phyloP scores from a whole-genome alignment of 2,329 filamentous ascomycete species.

The Huntiella decipiens region DNA sequence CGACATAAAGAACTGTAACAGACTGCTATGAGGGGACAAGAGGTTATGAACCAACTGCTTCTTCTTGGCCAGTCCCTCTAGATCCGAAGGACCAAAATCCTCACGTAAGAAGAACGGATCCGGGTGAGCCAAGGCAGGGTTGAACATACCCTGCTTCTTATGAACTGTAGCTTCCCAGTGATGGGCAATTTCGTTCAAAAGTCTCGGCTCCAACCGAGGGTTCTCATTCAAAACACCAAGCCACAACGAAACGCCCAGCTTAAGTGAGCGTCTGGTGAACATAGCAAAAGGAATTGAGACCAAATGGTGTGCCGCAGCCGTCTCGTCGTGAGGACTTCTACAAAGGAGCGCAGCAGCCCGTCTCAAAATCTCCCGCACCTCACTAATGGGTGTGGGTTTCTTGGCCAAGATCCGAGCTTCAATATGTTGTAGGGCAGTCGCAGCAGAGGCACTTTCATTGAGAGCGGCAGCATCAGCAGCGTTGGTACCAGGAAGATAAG shows the following conservation, averaged over 20 bases:
- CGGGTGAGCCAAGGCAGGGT: slow-evolving; percentile 45
- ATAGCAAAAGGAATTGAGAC: slow-evolving; percentile 84
- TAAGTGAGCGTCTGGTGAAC: slow-evolving; percentile 89
- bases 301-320: slow-evolving; percentile 65
- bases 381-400: slow-evolving; percentile 49
- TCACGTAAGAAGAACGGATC: slow-evolving; percentile 84
- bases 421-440: slow-evolving; percentile 51
- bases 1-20: slow-evolving; percentile 79
- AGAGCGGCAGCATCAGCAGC: background rate
- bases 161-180: slow-evolving; percentile 79
- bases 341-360: slow-evolving; percentile 76
- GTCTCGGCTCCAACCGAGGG: slow-evolving; percentile 64
- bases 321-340: slow-evolving; percentile 54
- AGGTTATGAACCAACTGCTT: slow-evolving; percentile 67
- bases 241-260: slow-evolving; percentile 89
- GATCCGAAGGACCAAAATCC: slow-evolving; percentile 84
- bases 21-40: slow-evolving; percentile 66
- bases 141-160: slow-evolving; percentile 65
- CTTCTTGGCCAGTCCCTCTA: slow-evolving; percentile 50
- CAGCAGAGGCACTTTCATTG: slow-evolving; percentile 35
- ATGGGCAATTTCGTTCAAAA: slow-evolving; percentile 71
- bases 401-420: slow-evolving; percentile 51
- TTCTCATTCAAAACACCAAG: slow-evolving; percentile 95
- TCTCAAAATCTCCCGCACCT: slow-evolving; percentile 65
- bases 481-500: slow-evolving; percentile 24